These are phyloP conservation scores for Psilocybe azurescens DNA, from an alignment of 768 basidiomycete species.

Conservation along the genomic window DNA sequence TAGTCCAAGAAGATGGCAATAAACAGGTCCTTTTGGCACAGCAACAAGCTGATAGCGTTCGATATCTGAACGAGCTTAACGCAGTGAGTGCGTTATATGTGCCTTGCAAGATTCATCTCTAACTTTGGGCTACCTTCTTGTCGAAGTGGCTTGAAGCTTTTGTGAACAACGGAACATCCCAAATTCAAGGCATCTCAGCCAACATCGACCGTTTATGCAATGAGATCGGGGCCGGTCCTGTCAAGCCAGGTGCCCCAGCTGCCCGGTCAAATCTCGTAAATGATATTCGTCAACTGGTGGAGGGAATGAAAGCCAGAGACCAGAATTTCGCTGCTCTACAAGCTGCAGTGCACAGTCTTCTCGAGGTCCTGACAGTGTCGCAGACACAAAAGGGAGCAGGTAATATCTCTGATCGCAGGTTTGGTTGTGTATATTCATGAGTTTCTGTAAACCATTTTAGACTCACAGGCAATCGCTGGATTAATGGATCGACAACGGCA, in stretches of 20 bases:
- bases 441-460: slow-evolving; percentile 33
- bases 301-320: slow-evolving; percentile 38
- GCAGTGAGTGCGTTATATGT: slow-evolving; percentile 42
- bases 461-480: slow-evolving; percentile 60
- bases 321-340: slow-evolving; percentile 43
- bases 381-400: slow-evolving; percentile 29
- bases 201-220: slow-evolving; percentile 65
- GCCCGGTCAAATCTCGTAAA: slow-evolving; percentile 31
- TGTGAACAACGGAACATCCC: slow-evolving; percentile 75
- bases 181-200: slow-evolving; percentile 66
- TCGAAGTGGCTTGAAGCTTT: slow-evolving; percentile 83
- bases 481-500: slow-evolving; percentile 72
- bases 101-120: background rate
- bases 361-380: slow-evolving; percentile 32
- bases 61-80: slow-evolving; percentile 82
- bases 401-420: slow-evolving; percentile 1
- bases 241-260: background rate
- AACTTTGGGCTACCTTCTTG: slow-evolving; percentile 12
- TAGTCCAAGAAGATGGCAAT: slow-evolving; percentile 53
- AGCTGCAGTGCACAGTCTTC: slow-evolving; percentile 43
- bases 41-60: slow-evolving; percentile 75
- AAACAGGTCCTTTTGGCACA: slow-evolving; percentile 56
- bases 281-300: slow-evolving; percentile 42
- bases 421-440: background rate
- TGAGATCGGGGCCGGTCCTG: slow-evolving; percentile 48